These are phyloP conservation scores for Starmerella gropengiesseri DNA, from an alignment of 805 yeast species.

Conservation along the genomic window DNA sequence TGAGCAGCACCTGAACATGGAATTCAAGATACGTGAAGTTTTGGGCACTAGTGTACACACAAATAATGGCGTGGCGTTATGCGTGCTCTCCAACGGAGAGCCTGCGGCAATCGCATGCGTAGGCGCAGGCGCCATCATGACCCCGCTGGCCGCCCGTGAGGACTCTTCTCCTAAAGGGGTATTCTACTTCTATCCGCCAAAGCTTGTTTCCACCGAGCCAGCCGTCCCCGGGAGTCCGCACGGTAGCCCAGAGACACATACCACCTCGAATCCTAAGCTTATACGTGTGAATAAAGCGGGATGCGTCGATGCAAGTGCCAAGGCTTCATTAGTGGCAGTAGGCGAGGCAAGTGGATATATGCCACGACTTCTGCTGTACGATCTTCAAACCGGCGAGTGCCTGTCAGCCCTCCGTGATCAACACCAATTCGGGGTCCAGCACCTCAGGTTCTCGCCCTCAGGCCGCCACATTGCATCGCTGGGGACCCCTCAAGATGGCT, in stretches of 20 bases:
- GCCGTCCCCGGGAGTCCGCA: constrained; percentile 3
- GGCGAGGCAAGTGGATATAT: constrained; percentile 58
- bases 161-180: not conserved
- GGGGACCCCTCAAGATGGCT: constrained; percentile 63
- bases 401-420: constrained; percentile 42
- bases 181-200: constrained; percentile 9
- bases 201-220: not conserved
- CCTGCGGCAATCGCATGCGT: constrained; percentile 12
- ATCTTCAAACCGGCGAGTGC: constrained; percentile 31
- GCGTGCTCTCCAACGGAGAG: not conserved
- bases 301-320: constrained; percentile 50
- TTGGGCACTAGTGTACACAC: not conserved
- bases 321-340: constrained; percentile 45
- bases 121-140: constrained; percentile 17
- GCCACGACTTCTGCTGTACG: constrained; percentile 46
- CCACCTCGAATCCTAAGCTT: constrained; percentile 4
- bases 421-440: constrained; percentile 54
- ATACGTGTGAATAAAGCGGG: constrained; percentile 17
- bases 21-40: constrained; percentile 6
- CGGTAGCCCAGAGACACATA: constrained; percentile 9
- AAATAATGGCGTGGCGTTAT: not conserved
- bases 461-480: constrained; percentile 47
- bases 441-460: constrained; percentile 47
- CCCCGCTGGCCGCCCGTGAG: not conserved
- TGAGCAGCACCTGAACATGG: constrained; percentile 1